A percentile compares a stretch with the other conserved stretches of the same genome.
phyloP scores from a whole-genome alignment of 805 yeast genomes.

The Yarrowia bubula region DNA sequence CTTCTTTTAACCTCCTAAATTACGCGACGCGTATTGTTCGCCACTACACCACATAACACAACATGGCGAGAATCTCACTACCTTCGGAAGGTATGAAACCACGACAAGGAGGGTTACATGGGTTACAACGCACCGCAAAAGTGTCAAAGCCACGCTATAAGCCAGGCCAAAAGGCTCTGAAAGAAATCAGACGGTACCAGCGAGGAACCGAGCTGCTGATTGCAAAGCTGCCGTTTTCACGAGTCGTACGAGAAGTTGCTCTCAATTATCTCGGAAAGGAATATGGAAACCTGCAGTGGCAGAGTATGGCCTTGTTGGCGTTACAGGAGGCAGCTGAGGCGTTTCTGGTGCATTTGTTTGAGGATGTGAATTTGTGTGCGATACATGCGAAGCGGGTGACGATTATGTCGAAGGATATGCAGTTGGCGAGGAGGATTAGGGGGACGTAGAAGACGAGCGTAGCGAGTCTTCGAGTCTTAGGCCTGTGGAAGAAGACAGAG shows the following conservation, averaged over 20 bases:
- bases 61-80: slow-evolving; percentile 14
- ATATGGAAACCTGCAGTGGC: slow-evolving; percentile 85
- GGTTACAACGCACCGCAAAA: background rate
- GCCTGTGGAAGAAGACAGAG: too few relatives aligned
- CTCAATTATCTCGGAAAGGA: slow-evolving; percentile 35
- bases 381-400: slow-evolving; percentile 99
- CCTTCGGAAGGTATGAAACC: background rate
- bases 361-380: slow-evolving; percentile 98
- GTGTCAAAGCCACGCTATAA: slow-evolving; percentile 55
- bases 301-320: slow-evolving; percentile 96
- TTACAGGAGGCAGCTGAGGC: slow-evolving; percentile 99
- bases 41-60: background rate
- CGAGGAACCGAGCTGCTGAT: slow-evolving; percentile 91
- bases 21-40: slow-evolving; percentile 12
- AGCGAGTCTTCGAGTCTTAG: too few relatives aligned
- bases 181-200: slow-evolving; percentile 98
- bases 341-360: slow-evolving; percentile 90
- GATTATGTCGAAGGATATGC: slow-evolving; percentile 97
- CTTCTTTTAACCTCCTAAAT: background rate
- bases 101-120: background rate
- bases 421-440: slow-evolving; percentile 95
- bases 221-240: slow-evolving; percentile 95
- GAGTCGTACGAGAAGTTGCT: slow-evolving; percentile 95
- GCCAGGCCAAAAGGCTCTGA: slow-evolving; percentile 93
- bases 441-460: slow-evolving; percentile 44